phyloP scores from a whole-genome alignment of 768 basidiomycete species.

The Lanmaoa pseudosensibilis region DNA sequence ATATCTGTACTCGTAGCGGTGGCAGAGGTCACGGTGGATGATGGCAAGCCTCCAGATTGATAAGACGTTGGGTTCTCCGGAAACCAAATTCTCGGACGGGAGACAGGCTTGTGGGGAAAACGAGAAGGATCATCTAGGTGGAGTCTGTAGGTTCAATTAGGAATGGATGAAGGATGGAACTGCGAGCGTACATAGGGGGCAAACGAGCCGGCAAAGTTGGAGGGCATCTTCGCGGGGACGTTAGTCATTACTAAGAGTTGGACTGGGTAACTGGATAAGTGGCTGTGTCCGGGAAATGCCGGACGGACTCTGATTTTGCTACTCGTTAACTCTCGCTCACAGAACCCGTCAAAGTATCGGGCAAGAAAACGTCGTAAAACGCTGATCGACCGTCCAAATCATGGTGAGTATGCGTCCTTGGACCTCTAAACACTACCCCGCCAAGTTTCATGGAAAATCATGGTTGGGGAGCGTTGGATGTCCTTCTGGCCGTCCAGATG shows the following conservation, averaged over 20 bases:
- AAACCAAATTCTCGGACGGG: constrained; percentile 52
- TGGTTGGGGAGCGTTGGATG: constrained; percentile 28
- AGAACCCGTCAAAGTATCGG: constrained; percentile 30
- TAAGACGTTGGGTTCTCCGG: constrained; percentile 52
- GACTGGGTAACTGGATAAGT: constrained; percentile 15
- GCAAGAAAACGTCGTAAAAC: constrained; percentile 24
- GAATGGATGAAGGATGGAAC: background rate
- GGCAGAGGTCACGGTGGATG: constrained; percentile 46
- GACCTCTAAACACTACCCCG: background rate
- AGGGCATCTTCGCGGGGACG: background rate
- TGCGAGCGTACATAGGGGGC: constrained; percentile 53
- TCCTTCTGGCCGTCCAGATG: constrained; percentile 22
- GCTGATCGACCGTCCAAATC: constrained; percentile 23
- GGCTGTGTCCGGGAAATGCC: constrained; percentile 45
- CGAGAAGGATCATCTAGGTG: constrained; percentile 55
- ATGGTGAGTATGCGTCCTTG: constrained; percentile 37
- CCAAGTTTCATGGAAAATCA: constrained; percentile 11
- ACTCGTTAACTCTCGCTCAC: constrained; percentile 6
- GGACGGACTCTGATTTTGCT: constrained; percentile 35
- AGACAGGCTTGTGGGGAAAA: constrained; percentile 12
- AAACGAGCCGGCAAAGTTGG: constrained; percentile 43
- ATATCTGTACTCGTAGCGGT: constrained; percentile 36
- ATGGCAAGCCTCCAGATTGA: constrained; percentile 67
- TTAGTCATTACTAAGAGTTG: background rate
- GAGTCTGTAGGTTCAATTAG: constrained; percentile 40